Percentiles rank a stretch among this genome's conserved stretches.
Evolutionary conservation across 768 basidiomycete species (phyloP).

Genomic region (Pulveroboletus sp.): DNA sequence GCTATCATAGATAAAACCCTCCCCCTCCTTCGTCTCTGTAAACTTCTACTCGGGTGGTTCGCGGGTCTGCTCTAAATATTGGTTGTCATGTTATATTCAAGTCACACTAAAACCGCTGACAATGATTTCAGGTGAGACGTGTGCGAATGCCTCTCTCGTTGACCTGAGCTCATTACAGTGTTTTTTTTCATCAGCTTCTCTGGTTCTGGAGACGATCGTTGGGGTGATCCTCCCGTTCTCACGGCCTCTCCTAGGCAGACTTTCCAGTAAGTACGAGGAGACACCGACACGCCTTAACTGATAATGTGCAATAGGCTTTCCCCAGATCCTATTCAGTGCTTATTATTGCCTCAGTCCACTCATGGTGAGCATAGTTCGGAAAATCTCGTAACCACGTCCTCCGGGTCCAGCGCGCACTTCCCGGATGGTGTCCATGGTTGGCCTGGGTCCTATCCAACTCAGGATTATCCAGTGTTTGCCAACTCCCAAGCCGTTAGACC

Average conservation of each 20-base stretch:
- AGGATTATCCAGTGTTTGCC: not conserved
- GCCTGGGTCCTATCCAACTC: not conserved
- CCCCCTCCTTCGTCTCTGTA: too few relatives aligned
- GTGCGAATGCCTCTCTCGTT: not conserved
- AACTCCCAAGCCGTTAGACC: not conserved
- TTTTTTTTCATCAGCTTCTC: not conserved
- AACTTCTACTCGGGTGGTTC: not conserved
- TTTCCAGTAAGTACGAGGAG: too few relatives aligned
- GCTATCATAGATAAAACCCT: not conserved
- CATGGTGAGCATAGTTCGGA: not conserved
- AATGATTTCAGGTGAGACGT: not conserved
- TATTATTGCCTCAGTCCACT: not conserved
- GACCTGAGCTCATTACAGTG: not conserved
- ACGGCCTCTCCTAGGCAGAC: too few relatives aligned
- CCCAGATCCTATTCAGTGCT: not conserved
- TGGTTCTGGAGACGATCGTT: not conserved
- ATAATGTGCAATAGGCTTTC: not conserved
- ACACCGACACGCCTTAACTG: not conserved
- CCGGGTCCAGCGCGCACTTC: not conserved
- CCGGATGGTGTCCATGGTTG: not conserved
- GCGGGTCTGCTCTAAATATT: too few relatives aligned
- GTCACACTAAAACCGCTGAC: not conserved
- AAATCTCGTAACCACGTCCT: too few relatives aligned
- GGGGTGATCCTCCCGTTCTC: not conserved
- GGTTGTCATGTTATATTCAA: not conserved